Base-by-base conservation (phyloP, 2,329 filamentous ascomycete species). In the Gaeumannomyces sp. region DNA sequence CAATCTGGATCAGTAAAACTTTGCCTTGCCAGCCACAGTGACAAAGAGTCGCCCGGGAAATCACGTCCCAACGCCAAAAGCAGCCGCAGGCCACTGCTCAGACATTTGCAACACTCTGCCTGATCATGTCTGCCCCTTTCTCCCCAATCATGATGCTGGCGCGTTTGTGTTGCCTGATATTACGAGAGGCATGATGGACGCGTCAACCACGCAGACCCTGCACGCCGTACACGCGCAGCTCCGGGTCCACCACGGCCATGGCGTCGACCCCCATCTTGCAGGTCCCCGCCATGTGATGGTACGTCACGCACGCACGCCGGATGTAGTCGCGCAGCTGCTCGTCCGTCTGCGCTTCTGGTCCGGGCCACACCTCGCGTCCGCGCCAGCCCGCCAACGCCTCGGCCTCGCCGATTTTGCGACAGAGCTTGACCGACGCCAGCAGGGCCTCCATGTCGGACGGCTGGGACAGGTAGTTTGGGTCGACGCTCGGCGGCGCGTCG, bases 251-350 rank as follows among this genome's bases (percentile, higher is more conserved):
- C 22, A 70, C 63, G 3, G 63, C 63, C 35, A 62, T 33, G 29
- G 59, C 60, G 62, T 71, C 69, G 7, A 63, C 63, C 10, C 75
- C 75, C 70, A 76, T 76, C 7, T 70, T 70, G 64, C 72, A 74
- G 2, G 75, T 75, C 19, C 71, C 69, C 16, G 69, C 66, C 7
- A 71, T 68, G 62, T 73, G 72, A 73, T 70, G 11, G 65, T 61
- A 50, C 25, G 58, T 29, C 35, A 38, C 28, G 60, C 38, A 33
- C 3, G 60, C 27, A 14, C 27, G 11, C 33, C 59, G 31, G 25
- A 64, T 57, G 29, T 60, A 60, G 25, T 53, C 58, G 22, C 28
- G 58, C 35, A 60, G 27, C 59, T 64, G 58, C 33, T 60, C 58
- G 38, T 64, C 63, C n/a, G 63, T 60, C 58, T 53, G 33, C 25